phyloP scores from a whole-genome alignment of 352 stramenopile genomes.

The Phytophthora parvispora region DNA sequence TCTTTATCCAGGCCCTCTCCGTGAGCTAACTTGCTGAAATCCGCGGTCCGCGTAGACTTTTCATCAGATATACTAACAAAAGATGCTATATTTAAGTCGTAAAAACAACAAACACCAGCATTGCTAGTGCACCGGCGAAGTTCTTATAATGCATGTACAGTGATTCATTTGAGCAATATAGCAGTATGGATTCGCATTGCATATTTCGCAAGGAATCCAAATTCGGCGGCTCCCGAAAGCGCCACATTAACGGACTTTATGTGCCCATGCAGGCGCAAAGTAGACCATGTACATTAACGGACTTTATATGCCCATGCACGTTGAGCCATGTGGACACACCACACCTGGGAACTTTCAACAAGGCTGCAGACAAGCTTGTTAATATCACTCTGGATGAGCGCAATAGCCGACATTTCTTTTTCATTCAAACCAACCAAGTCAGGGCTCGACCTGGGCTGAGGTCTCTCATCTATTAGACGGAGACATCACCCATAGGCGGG shows the following conservation, averaged over 20 bases:
- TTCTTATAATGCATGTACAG: no score
- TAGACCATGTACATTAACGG: not conserved
- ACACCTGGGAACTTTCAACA: not conserved
- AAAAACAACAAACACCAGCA: no score
- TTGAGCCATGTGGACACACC: no score
- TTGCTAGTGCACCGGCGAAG: no score
- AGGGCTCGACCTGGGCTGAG: not conserved
- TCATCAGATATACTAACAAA: no score
- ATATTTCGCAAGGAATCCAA: no score
- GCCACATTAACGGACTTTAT: not conserved
- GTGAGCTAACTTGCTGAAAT: no score
- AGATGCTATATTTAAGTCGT: no score
- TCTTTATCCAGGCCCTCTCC: no score
- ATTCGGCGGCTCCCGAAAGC: not conserved
- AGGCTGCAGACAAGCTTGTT: not conserved
- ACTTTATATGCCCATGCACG: not conserved
- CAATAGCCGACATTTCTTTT: not conserved
- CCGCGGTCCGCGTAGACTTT: no score
- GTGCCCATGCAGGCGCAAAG: not conserved
- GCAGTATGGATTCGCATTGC: no score
- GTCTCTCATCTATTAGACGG: not conserved
- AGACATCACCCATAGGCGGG: not conserved
- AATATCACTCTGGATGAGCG: not conserved
- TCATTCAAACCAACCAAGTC: not conserved
- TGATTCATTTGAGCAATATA: no score